Evolutionary conservation across 352 stramenopile genomes (phyloP), one percentile per base, ranked within the genome.

Genomic region (Globisporangium viniferum): DNA sequence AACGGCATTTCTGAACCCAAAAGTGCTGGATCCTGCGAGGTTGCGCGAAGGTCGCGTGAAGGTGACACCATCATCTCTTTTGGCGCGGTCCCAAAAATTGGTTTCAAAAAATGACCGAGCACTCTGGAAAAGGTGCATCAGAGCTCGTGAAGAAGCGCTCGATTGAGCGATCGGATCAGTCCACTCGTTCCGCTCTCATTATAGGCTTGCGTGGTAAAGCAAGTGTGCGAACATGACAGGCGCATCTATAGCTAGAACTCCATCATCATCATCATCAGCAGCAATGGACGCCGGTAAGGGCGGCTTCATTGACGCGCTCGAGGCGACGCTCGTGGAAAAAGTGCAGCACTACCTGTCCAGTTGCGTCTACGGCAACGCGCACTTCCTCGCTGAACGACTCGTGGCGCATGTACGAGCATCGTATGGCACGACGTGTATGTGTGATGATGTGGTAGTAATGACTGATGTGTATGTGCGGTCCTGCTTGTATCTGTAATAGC

Each of bases 361-460:
- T 18, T 88, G 81, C 56, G 67, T 95, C 35, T 80, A 85, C 65
- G 75, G 82, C 2, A 93, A 89, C 63, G 89, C 89, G 54, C 76
- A 66, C 27, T 97, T 97, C 66, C 75, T 97, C 60, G 88, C 88
- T 31, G 89, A 97, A 68, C 72, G 89, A 53, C 81, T 97, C 5
- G 80, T 93, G 9, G 84, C 88, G 0, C 84, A 94, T 73, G 88
- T 94, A 81, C 39, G 71, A 61, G 56, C 63, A 70, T 41, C 41
- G 22, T 57, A 14, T 27, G 12, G 7, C 29, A 10, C 51, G 10
- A 7, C 33, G 4, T 39, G 15, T 48, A 6, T 15, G 2, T 57
- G 27, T 63, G 66, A 64, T 57, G 14, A 6, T 27, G 8, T 57
- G 18, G 1, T 44, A 22, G 9, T 44, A 24, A 18, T 27, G n/a